These are phyloP conservation scores for Pythium sp. DNA, from an alignment of 352 stramenopile genomes.

Conservation along the genomic window DNA sequence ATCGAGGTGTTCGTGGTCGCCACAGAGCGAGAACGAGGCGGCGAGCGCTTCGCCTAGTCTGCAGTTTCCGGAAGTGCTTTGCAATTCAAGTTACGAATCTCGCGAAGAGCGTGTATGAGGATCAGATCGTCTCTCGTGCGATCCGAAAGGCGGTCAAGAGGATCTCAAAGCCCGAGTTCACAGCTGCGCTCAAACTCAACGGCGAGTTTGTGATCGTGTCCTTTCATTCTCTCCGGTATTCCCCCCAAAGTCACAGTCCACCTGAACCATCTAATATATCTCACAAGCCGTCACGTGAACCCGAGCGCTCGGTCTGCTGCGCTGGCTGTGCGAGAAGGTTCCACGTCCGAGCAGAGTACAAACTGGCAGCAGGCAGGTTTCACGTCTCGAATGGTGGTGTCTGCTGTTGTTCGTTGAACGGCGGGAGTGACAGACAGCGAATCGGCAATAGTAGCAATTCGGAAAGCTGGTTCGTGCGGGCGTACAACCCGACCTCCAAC, in stretches of 20 bases:
- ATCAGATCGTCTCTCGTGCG: slow-evolving; percentile 25
- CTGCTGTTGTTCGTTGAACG: slow-evolving; percentile 48
- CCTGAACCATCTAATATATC: neutral
- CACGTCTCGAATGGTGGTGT: slow-evolving; percentile 27
- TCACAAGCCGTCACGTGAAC: neutral
- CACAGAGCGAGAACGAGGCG: slow-evolving; percentile 23
- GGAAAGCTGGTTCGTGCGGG: slow-evolving; percentile 60
- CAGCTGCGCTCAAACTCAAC: slow-evolving; percentile 44
- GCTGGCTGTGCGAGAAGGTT: slow-evolving; percentile 48
- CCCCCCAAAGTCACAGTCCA: neutral
- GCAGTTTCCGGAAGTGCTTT: slow-evolving; percentile 31
- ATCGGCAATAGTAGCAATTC: neutral
- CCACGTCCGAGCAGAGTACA: slow-evolving; percentile 34
- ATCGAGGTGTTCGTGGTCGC: slow-evolving; percentile 43
- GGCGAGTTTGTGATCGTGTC: slow-evolving; percentile 55
- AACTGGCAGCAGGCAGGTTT: slow-evolving; percentile 24
- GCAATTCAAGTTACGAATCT: slow-evolving; percentile 21
- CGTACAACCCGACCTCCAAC: slow-evolving; percentile 60
- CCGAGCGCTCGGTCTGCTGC: slow-evolving; percentile 32
- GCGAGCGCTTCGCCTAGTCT: slow-evolving; percentile 32
- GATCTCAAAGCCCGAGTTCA: slow-evolving; percentile 43
- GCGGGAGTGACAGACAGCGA: slow-evolving; percentile 11
- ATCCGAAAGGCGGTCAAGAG: slow-evolving; percentile 28
- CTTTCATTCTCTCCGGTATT: slow-evolving; percentile 47
- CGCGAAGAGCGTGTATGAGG: slow-evolving; percentile 33